Evolutionary conservation across 208 protist genomes (phyloP), one percentile per base, ranked within the genome.

Genomic region (Leishmania guyanensis): DNA sequence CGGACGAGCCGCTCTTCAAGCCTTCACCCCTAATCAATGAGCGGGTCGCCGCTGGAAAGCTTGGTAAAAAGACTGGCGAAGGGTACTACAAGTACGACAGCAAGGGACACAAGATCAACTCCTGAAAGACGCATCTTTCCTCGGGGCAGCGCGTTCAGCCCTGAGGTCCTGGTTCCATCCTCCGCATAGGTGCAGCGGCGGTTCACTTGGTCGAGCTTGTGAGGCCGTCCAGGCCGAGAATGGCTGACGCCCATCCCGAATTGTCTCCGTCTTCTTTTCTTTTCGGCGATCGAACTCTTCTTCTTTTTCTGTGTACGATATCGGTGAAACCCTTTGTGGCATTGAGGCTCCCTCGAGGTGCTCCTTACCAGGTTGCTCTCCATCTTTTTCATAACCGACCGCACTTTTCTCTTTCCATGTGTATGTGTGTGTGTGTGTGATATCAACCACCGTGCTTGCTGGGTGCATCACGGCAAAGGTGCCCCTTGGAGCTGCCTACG

Each of bases 21-120:
- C 91, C 93, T 3, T 84, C 84, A 17, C 53, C 79, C 70, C 29
- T 95, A 10, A 84, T 95, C 16, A 68, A 90, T 29, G 85, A 96
- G 36, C 76, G 89, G n/a, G 88, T 98, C 5, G 68, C 76, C 4
- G 86, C 83, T 1, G 94, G 94, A 48, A 96, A 98, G 84, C 84
- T 97, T 10, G 96, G 96, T 17, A 84, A 84, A 77, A 98, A 98
- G 91, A 92, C 91, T 4, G 92, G 92, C 36, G 88, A 98, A 81
- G 96, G 96, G 46, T 98, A 93, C 88, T 98, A 95, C 90, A 94
- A 95, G 78, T 94, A 93, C 86, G 89, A 89, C 81, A 82, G 78
- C 66, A 85, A 82, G 36, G 84, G 80, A 8, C 77, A 9, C 58
- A 80, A 81, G 33, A 78, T 85, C 43, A 69, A 81, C 1, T 78